A percentile compares a stretch with the other conserved stretches of the same genome.
phyloP scores from a whole-genome alignment of 129 eudicot genomes.

The Lactuca saligna region DNA sequence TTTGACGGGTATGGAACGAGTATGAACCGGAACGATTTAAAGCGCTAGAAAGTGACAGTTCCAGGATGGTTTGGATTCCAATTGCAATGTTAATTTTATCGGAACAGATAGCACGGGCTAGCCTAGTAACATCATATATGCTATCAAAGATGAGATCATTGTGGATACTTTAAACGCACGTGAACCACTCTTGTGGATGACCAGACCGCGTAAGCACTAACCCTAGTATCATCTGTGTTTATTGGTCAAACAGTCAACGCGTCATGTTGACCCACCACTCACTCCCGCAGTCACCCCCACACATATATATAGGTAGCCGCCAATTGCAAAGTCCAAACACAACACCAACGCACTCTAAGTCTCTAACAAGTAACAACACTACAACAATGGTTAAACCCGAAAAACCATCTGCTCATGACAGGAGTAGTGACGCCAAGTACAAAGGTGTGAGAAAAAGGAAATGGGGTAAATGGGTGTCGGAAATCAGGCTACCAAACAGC shows the following conservation, averaged over 20 bases:
- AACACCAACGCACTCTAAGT: not conserved
- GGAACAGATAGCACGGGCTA: too few species aligned
- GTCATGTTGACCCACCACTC: conserved; percentile 3
- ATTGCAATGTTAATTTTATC: too few species aligned
- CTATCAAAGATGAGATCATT: not conserved
- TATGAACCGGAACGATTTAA: too few species aligned
- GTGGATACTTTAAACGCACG: conserved; percentile 2
- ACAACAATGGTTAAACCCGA: not conserved
- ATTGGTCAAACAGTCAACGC: not conserved
- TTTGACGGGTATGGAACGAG: too few species aligned
- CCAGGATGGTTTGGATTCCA: too few species aligned
- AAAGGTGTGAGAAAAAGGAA: conserved; percentile 47
- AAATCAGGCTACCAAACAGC: conserved; percentile 46
- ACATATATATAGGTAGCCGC: conserved; percentile 4
- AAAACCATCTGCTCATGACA: not conserved
- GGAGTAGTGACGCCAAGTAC: conserved; percentile 16
- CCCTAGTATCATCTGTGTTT: not conserved
- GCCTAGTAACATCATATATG: too few species aligned
- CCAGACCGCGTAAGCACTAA: not conserved
- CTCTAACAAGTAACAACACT: not conserved
- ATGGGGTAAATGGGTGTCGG: conserved; percentile 55
- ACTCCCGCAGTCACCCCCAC: not conserved
- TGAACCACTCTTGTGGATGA: not conserved
- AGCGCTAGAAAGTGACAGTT: too few species aligned
- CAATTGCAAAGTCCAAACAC: not conserved